A percentile compares a stretch with the other conserved stretches of the same genome.
phyloP scores from a whole-genome alignment of 2,329 filamentous ascomycete genomes.

The Fusarium heterosporum region DNA sequence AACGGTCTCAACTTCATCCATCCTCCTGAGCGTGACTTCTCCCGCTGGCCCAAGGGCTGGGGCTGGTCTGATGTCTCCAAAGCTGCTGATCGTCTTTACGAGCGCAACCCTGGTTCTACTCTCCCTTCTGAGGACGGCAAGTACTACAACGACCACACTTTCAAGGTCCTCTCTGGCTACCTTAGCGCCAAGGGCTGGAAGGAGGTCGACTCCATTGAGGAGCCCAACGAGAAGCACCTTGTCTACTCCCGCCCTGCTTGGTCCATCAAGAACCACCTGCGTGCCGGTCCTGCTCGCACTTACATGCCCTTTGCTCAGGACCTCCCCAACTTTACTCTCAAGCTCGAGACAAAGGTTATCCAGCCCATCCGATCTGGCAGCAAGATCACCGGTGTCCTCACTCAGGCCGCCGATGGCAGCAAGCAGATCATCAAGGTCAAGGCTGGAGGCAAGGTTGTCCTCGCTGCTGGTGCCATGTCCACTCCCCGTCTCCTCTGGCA shows the following conservation, averaged over 20 bases:
- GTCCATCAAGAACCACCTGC: constrained; percentile 74
- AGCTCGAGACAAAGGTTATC: constrained; percentile 72
- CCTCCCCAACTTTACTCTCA: constrained; percentile 73
- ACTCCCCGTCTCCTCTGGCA: constrained; percentile 41
- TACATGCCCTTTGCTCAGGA: constrained; percentile 73
- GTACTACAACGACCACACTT: constrained; percentile 74
- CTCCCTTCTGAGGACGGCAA: constrained; percentile 74
- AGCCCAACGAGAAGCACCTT: constrained; percentile 72
- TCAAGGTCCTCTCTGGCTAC: constrained; percentile 69
- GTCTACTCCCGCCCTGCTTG: constrained; percentile 74
- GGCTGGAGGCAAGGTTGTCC: constrained; percentile 61
- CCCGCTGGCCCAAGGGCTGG: constrained; percentile 45
- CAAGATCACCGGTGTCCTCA: constrained; percentile 73
- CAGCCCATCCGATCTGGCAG: constrained; percentile 72
- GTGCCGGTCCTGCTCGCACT: constrained; percentile 76
- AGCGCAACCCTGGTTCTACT: constrained; percentile 68
- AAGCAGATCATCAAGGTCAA: constrained; percentile 47
- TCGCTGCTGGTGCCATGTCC: constrained; percentile 69
- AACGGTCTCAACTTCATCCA: constrained; percentile 48
- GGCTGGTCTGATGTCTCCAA: constrained; percentile 38
- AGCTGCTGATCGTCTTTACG: constrained; percentile 44
- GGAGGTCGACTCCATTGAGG: constrained; percentile 71
- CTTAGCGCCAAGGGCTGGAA: constrained; percentile 71
- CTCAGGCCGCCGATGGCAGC: constrained; percentile 63
- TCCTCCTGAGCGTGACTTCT: constrained; percentile 42